Conservation (phyloP, 2,329 filamentous ascomycete species). For the Fusarium sacchari region DNA sequence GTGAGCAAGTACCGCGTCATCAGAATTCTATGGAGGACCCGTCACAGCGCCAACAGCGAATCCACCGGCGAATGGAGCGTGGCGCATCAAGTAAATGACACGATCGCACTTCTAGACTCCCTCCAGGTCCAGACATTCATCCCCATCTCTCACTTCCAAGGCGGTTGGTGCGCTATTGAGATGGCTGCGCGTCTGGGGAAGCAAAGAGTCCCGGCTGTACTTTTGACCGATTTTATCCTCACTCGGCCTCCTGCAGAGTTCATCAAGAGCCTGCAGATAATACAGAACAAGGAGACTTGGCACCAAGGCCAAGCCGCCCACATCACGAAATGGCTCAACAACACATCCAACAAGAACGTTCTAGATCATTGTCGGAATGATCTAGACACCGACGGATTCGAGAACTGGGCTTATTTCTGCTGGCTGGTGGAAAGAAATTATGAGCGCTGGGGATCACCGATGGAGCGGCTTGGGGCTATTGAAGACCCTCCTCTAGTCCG, state of each 20-base stretch:
- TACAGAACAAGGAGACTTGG: not conserved
- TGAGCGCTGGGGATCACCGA: not conserved
- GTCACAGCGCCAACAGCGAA: not conserved
- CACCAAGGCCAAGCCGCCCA: not conserved
- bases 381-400: not conserved
- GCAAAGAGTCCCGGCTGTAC: not conserved
- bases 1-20: not conserved
- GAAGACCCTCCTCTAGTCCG: not conserved
- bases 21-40: not conserved
- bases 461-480: not conserved
- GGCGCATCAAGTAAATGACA: not conserved
- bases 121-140: not conserved
- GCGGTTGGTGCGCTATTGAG: not conserved
- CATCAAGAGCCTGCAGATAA: not conserved
- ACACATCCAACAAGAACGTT: not conserved
- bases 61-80: accelerated
- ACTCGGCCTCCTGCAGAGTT: not conserved
- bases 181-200: not conserved
- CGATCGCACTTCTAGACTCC: not conserved
- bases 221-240: not conserved
- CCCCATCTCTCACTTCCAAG: not conserved
- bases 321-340: not conserved
- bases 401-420: not conserved
- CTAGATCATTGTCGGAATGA: not conserved
- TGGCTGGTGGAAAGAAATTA: not conserved